Conservation (phyloP, 1,284 basidiomycete genomes). For the Ustilago vetiveriae region DNA sequence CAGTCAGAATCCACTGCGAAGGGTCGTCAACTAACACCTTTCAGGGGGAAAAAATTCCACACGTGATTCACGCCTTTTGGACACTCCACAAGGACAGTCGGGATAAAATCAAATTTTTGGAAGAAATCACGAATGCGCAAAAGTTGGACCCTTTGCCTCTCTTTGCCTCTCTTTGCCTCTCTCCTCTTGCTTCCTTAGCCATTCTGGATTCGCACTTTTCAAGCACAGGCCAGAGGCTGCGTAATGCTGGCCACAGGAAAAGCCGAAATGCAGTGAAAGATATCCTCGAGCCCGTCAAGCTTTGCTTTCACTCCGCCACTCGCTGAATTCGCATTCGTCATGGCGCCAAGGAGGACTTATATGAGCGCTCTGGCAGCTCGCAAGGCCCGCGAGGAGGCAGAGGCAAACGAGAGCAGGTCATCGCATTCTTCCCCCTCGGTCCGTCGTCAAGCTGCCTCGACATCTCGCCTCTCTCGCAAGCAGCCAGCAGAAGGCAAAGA, state of each 20-base stretch:
- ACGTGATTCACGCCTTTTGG: slow-evolving; percentile 1
- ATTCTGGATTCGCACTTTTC: too few relatives aligned
- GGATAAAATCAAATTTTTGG: not conserved
- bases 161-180: not conserved
- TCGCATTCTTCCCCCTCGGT: not conserved
- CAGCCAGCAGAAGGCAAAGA: slow-evolving; percentile 1
- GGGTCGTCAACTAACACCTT: too few relatives aligned
- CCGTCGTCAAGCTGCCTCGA: not conserved
- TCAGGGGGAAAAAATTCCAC: too few relatives aligned
- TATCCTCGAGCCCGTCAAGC: too few relatives aligned
- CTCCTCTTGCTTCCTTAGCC: too few relatives aligned
- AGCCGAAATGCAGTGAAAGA: too few relatives aligned
- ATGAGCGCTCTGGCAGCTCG: slow-evolving; percentile 43
- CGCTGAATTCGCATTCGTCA: slow-evolving; percentile 1
- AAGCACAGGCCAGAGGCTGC: slow-evolving; percentile 14
- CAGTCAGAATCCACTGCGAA: too few relatives aligned
- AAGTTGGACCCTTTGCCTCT: slow-evolving; percentile 2
- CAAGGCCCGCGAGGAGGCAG: slow-evolving; percentile 23
- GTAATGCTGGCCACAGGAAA: too few relatives aligned
- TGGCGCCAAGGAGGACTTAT: slow-evolving; percentile 15
- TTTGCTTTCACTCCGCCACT: not conserved
- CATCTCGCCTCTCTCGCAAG: slow-evolving; percentile 2
- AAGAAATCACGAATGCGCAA: not conserved
- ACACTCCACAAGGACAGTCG: not conserved
- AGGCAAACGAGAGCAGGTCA: not conserved